Evolutionary conservation across 1,284 basidiomycete species (phyloP).

Genomic region (Mycosarcoma maydis): DNA sequence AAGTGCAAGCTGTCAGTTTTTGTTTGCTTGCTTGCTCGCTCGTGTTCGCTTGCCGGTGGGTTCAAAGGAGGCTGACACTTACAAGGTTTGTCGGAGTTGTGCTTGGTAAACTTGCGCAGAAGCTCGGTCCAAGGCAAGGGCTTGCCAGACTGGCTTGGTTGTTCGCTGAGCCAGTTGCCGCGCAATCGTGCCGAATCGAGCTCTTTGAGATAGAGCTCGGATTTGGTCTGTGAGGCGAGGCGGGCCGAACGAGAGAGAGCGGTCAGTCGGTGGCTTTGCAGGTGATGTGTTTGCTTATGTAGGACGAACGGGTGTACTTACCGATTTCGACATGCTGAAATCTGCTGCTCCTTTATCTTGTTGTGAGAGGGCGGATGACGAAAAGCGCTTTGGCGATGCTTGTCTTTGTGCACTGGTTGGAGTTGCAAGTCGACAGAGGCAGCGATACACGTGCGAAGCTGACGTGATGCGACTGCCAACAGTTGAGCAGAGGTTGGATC

Average conservation of each 20-base stretch:
- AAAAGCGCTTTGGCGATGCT: background rate
- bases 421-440: no score
- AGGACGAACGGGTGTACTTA: background rate
- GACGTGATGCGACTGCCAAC: no score
- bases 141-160: constrained; percentile 30
- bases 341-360: background rate
- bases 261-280: no score
- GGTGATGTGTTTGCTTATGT: no score
- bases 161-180: constrained; percentile 54
- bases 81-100: constrained; percentile 60
- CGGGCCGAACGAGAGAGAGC: background rate
- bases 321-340: constrained; percentile 41
- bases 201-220: constrained; percentile 58
- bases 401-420: background rate
- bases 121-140: constrained; percentile 61
- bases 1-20: background rate
- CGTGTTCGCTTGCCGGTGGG: no score
- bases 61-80: no score
- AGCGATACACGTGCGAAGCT: no score
- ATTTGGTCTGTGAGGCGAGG: constrained; percentile 41
- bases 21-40: background rate
- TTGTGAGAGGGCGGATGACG: background rate
- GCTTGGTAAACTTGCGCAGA: constrained; percentile 66
- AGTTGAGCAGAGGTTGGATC: no score
- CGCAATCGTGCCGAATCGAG: constrained; percentile 60